phyloP scores from a whole-genome alignment of 208 protist genomes.

The Leishmania gerbilli region DNA sequence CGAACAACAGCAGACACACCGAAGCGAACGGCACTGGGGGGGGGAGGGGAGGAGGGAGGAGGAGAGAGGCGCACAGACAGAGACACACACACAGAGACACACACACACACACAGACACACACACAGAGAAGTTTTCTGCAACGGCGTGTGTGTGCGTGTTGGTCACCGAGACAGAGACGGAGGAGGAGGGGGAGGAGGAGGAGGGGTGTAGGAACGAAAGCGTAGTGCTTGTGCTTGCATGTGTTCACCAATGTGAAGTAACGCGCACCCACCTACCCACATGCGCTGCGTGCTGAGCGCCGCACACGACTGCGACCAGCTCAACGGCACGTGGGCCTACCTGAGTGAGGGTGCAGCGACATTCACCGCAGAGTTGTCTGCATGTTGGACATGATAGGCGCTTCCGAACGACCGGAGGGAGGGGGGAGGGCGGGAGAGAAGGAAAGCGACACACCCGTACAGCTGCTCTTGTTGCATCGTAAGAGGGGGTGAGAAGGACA shows the following conservation, averaged over 20 bases:
- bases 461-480: not conserved
- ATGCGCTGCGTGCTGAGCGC: not conserved
- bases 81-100: not conserved
- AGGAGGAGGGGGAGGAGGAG: not conserved
- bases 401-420: not conserved
- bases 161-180: not conserved
- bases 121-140: not conserved
- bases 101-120: not conserved
- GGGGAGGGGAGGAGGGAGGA: not conserved
- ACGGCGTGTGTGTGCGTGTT: not conserved
- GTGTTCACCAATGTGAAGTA: slow-evolving; percentile 2
- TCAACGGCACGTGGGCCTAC: not conserved
- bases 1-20: not conserved
- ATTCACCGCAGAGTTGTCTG: not conserved
- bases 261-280: not conserved
- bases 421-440: not conserved
- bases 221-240: slow-evolving; percentile 1
- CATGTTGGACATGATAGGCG: not conserved
- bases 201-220: too few relatives aligned
- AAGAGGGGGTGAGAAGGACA: not conserved
- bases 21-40: not conserved
- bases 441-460: not conserved
- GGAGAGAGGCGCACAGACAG: not conserved
- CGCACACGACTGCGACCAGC: not conserved
- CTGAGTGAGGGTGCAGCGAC: too few relatives aligned